Evolutionary conservation across 345 rosid genomes (phyloP).

Genomic region (Populus nigra): DNA sequence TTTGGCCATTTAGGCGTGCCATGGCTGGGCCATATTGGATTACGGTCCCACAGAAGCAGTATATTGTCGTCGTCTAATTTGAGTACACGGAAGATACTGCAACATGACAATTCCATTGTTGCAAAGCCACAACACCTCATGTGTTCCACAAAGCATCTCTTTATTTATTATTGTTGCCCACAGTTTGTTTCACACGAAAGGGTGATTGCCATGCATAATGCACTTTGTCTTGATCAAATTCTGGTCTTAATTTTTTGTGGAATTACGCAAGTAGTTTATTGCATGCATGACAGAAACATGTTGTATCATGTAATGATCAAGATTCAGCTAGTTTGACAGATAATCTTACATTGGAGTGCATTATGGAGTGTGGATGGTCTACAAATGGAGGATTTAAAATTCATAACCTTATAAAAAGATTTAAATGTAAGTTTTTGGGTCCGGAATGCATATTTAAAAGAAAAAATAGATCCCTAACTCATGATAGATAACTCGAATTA

Average conservation of each 20-base stretch:
- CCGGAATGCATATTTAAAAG: too few relatives aligned
- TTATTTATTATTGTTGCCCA: neutral
- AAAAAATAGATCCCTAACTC: too few relatives aligned
- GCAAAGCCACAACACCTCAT: constrained; percentile 19
- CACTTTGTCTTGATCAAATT: neutral
- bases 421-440: neutral
- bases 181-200: neutral
- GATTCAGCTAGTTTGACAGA: neutral
- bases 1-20: neutral
- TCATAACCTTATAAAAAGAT: too few relatives aligned
- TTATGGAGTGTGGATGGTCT: neutral
- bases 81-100: neutral
- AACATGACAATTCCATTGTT: neutral
- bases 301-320: neutral
- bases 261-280: neutral
- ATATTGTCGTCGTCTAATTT: neutral
- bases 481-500: too few relatives aligned
- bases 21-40: neutral
- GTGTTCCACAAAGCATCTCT: constrained; percentile 1
- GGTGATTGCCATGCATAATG: too few relatives aligned
- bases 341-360: neutral
- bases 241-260: neutral
- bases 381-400: neutral
- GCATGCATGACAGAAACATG: neutral
- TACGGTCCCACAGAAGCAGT: constrained; percentile 13